Base-by-base conservation (phyloP, 257 asterid genomes). In the Solanum appendiculatum region DNA sequence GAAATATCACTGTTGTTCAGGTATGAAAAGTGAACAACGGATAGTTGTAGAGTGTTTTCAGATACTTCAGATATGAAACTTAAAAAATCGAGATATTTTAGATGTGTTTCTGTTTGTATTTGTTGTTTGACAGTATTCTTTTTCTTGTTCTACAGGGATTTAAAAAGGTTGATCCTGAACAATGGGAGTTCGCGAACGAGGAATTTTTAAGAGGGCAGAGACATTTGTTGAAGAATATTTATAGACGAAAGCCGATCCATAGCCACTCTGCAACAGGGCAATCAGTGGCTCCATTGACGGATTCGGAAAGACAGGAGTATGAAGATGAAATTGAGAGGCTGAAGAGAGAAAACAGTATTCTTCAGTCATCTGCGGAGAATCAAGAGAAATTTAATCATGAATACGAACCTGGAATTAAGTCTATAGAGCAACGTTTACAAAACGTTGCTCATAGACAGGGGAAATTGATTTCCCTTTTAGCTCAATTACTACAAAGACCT, bases 161-260 rank as follows among this genome's bases (percentile, higher is more conserved):
- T 86, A 89, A 97, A 86, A 97, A 97, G 89, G 90, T 92, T 86
- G 98, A 94, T 91, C 98, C 99, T 3, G 98, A 95, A 23, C 98
- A 93, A 63, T 97, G 99, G 99, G 99, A 97, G 89, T 97, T 97
- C 89, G 98, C 97, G 5, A 97, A 97, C 18, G 98, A 94, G 88
- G 98, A 94, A 86, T 97, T 97, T 68, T 85, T 94, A 15, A 90
- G 95, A 84, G 98, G 99, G 20, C 94, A 92, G 34, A 89, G 90
- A 39, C 93, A 93, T 85, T 94, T 97, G 37, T 86, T 97, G 51
- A 94, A 93, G 92, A 94, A 94, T 63, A 97, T 97, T 39, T 91
- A 92, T 64, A 83, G 99, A 11, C 96, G 99, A 18, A 97, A 95
- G 69, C 99, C 99, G 1, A 89, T 93, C 85, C 98, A 96, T 87